Evolutionary conservation across 2,329 filamentous ascomycete species (phyloP).

Genomic region (Ophiostoma sp.): DNA sequence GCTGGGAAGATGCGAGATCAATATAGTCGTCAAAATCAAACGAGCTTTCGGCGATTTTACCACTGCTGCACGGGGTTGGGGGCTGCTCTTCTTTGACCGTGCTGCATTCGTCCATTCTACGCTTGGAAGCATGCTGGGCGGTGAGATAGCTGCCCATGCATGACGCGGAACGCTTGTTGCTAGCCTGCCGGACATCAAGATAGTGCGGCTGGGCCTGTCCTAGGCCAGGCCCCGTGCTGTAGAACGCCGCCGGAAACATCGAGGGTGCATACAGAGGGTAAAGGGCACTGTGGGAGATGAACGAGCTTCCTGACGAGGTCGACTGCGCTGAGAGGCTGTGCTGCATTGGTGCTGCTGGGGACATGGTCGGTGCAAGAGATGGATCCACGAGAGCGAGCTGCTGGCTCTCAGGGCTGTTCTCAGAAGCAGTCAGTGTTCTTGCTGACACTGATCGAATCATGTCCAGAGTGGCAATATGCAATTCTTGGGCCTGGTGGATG

Average conservation of each 20-base stretch:
- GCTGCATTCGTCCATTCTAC: not conserved
- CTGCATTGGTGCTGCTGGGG: conserved; percentile 7
- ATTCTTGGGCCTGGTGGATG: not conserved
- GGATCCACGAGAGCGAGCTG: not conserved
- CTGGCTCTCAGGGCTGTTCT: not conserved
- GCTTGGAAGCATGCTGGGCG: not conserved
- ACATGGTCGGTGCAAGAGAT: not conserved
- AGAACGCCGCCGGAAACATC: not conserved
- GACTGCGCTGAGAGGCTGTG: conserved; percentile 13
- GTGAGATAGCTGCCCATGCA: not conserved
- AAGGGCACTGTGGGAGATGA: not conserved
- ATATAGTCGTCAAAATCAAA: conserved; percentile 16
- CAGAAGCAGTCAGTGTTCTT: not conserved
- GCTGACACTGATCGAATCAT: not conserved
- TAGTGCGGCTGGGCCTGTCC: not conserved
- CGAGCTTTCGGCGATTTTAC: not conserved
- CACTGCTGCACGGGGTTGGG: not conserved
- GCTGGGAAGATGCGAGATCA: not conserved
- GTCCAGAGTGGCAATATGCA: not conserved
- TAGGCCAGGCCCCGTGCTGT: not conserved
- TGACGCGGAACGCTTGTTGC: not conserved
- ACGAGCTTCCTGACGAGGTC: not conserved
- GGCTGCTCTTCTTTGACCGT: not conserved
- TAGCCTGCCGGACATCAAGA: not conserved
- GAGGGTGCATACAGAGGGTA: conserved; percentile 15